Evolutionary conservation across 495 filamentous ascomycete genomes (phyloP).

Genomic region (Lasiosphaeria hispida): DNA sequence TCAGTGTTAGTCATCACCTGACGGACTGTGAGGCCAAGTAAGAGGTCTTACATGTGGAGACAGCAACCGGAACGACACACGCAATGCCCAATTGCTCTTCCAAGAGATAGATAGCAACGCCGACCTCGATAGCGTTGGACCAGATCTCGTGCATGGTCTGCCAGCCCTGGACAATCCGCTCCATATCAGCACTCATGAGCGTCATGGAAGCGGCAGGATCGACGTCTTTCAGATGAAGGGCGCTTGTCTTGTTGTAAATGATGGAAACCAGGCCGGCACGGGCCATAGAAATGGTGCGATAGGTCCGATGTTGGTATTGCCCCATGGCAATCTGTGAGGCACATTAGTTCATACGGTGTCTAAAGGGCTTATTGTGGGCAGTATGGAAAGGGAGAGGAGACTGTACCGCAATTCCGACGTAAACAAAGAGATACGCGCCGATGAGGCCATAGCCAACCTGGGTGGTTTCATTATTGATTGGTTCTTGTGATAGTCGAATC

Average conservation of each 20-base stretch:
- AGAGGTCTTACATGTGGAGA: slow-evolving; percentile 41
- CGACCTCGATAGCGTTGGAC: slow-evolving; percentile 53
- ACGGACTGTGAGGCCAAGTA: not conserved
- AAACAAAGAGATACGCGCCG: slow-evolving; percentile 61
- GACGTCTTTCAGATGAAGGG: slow-evolving; percentile 41
- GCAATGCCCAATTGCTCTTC: slow-evolving; percentile 53
- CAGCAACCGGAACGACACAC: slow-evolving; percentile 52
- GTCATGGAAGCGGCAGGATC: slow-evolving; percentile 56
- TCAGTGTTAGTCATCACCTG: not conserved
- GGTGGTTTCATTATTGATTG: slow-evolving; percentile 33
- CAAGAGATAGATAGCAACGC: slow-evolving; percentile 56
- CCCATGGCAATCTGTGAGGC: slow-evolving; percentile 41
- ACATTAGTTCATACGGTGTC: not conserved
- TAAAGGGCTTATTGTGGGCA: not conserved
- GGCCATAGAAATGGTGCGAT: slow-evolving; percentile 60
- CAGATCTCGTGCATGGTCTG: slow-evolving; percentile 42
- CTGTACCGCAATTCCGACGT: slow-evolving; percentile 55
- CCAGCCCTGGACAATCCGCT: slow-evolving; percentile 38
- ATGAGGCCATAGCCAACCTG: slow-evolving; percentile 58
- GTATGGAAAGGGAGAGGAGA: not conserved
- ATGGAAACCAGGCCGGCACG: slow-evolving; percentile 57
- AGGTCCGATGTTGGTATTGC: slow-evolving; percentile 56
- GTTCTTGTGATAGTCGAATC: slow-evolving; percentile 39
- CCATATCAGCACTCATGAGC: slow-evolving; percentile 57
- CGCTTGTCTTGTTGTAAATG: slow-evolving; percentile 54